Percentiles rank a stretch among this genome's conserved stretches.
These are phyloP conservation scores for Hyphodiscus hymeniophilus DNA, from an alignment of 495 filamentous ascomycete species.

Conservation along the genomic window DNA sequence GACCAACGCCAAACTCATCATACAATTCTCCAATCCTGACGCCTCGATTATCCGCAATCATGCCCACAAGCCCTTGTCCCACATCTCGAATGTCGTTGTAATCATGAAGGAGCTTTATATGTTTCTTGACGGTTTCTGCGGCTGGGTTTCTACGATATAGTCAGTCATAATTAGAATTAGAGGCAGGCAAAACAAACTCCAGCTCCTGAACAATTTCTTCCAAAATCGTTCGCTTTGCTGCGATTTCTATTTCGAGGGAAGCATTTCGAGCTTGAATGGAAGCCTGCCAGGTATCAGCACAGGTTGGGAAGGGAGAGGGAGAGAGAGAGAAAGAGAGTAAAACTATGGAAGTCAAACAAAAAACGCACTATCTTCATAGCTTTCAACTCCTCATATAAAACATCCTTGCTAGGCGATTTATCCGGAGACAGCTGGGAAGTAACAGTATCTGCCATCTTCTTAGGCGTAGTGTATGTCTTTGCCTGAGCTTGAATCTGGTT, in stretches of 20 bases:
- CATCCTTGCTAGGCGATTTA: slow-evolving; percentile 7
- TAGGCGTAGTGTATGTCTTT: no score
- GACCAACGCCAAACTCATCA: slow-evolving; percentile 36
- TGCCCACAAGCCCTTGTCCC: slow-evolving; percentile 61
- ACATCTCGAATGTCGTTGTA: slow-evolving; percentile 78
- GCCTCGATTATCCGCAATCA: slow-evolving; percentile 64
- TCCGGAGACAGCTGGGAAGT: neutral
- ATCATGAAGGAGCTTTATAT: slow-evolving; percentile 60
- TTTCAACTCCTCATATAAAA: slow-evolving; percentile 18
- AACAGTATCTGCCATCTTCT: no score
- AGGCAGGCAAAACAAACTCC: slow-evolving; percentile 5
- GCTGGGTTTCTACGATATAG: slow-evolving; percentile 9
- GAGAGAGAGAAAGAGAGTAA: neutral
- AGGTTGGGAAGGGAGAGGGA: neutral
- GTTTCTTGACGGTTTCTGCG: slow-evolving; percentile 42
- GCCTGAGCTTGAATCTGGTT: no score
- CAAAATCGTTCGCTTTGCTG: slow-evolving; percentile 7
- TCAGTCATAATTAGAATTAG: neutral
- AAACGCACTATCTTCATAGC: slow-evolving; percentile 21
- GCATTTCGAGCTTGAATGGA: slow-evolving; percentile 19
- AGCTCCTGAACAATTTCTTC: slow-evolving; percentile 14
- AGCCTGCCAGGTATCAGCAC: slow-evolving; percentile 1
- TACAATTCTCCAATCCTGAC: slow-evolving; percentile 55
- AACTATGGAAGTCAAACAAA: neutral
- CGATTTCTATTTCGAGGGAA: slow-evolving; percentile 17